Percentiles rank a stretch among this genome's conserved stretches.
Evolutionary conservation across 2,329 filamentous ascomycete genomes (phyloP).

Genomic region (Fusarium sp.): DNA sequence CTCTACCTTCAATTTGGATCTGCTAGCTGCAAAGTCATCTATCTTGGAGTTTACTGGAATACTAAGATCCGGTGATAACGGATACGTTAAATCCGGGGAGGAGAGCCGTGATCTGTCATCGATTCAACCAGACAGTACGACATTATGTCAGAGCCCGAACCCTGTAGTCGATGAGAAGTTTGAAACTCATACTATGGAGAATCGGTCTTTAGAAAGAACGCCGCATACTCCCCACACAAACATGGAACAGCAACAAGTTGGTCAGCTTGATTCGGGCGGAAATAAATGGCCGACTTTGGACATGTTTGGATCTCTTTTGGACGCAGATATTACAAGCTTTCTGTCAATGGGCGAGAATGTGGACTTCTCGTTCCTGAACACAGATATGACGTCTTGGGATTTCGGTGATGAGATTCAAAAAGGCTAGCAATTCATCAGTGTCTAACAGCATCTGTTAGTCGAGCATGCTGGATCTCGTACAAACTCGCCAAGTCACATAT

Average conservation of each 20-base stretch:
- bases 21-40: background rate
- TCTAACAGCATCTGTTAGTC: no score
- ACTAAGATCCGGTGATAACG: background rate
- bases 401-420: background rate
- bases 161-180: no score
- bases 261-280: fast-evolving
- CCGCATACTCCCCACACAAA: background rate
- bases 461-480: no score
- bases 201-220: no score
- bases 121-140: background rate
- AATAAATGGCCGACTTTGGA: slow-evolving; percentile 11
- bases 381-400: background rate
- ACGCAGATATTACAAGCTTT: slow-evolving; percentile 19
- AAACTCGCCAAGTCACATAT: no score
- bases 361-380: slow-evolving; percentile 8
- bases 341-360: background rate
- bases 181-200: background rate
- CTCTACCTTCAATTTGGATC: fast-evolving
- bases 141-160: no score
- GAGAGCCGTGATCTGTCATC: background rate
- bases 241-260: background rate
- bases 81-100: background rate
- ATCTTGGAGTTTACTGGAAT: background rate
- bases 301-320: slow-evolving; percentile 12
- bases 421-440: no score